Evolutionary conservation across 257 asterid genomes (phyloP).

Genomic region (Fraxinus pennsylvanica): DNA sequence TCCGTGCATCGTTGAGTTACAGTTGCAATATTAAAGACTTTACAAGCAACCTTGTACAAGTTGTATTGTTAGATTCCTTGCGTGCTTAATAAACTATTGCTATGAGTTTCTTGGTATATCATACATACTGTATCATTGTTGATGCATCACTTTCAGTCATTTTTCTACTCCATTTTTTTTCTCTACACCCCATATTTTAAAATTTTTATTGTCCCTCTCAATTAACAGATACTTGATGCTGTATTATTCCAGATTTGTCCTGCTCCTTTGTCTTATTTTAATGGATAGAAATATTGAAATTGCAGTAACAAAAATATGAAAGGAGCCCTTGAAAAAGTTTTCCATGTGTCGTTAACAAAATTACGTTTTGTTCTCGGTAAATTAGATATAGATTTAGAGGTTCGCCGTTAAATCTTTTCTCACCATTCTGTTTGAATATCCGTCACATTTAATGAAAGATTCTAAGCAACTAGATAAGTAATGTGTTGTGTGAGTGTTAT

Average conservation of each 20-base stretch:
- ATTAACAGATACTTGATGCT: not conserved
- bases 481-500: not conserved
- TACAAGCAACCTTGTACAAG: not conserved
- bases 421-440: not conserved
- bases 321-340: too few relatives aligned
- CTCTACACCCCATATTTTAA: not conserved
- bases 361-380: too few relatives aligned
- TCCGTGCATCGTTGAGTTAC: not conserved
- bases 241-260: not conserved
- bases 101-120: not conserved
- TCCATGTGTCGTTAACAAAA: too few relatives aligned
- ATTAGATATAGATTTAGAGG: too few relatives aligned
- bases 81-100: not conserved
- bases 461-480: not conserved
- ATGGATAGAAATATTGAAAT: not conserved
- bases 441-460: not conserved
- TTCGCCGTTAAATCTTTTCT: too few relatives aligned
- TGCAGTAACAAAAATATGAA: not conserved
- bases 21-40: not conserved
- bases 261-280: not conserved
- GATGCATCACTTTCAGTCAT: not conserved
- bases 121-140: conserved; percentile 1
- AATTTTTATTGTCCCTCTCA: not conserved
- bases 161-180: not conserved
- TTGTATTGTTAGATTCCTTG: not conserved